Evolutionary conservation across 1,284 basidiomycete genomes (phyloP), one percentile per base, ranked within the genome.

Genomic region (Marasmius sp.): DNA sequence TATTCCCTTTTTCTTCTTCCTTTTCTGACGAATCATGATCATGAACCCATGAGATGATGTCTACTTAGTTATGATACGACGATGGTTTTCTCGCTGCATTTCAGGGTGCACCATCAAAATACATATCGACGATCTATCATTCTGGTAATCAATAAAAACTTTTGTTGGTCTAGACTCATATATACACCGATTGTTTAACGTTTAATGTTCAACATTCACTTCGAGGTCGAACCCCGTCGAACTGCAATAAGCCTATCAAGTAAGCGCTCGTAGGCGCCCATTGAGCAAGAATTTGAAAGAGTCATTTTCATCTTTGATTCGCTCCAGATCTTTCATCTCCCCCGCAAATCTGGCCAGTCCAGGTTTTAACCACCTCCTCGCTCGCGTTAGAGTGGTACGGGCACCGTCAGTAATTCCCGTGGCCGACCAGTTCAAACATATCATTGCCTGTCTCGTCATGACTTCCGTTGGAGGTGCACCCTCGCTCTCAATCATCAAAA

Each of bases 381-480:
- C 54, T 41, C 62, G 62, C 33, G 62, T 64, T 37, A 59, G 59
- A 34, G 57, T 64, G 43, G 56, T 58, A 36, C 55, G 62, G 34
- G 59, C 62, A 33, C 62, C 62, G n/a, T 53, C 62, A 37, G 36
- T 57, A 12, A 48, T 64, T 38, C 51, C 59, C 16, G 47, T 64
- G 18, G 36, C 71, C 62, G 80, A 81, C 50, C 85, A 87, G 67
- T 86, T 87, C 65, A 72, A 74, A 64, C 83, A 83, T 70, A 79
- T 81, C 63, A 72, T 86, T 53, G 73, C 79, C 59, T 82, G 79
- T 59, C 75, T 87, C 58, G 69, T 87, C 57, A 73, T 80, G 60
- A 74, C 77, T 0, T 79, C 80, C 61, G 82, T 86, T 80, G 71
- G 78, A n/a, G 75, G 81, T 27, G 71, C 76, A 38, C 58, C 67